These are phyloP conservation scores for Poa pratensis DNA, from an alignment of 176 grass and related monocot genomes.

Conservation along the genomic window DNA sequence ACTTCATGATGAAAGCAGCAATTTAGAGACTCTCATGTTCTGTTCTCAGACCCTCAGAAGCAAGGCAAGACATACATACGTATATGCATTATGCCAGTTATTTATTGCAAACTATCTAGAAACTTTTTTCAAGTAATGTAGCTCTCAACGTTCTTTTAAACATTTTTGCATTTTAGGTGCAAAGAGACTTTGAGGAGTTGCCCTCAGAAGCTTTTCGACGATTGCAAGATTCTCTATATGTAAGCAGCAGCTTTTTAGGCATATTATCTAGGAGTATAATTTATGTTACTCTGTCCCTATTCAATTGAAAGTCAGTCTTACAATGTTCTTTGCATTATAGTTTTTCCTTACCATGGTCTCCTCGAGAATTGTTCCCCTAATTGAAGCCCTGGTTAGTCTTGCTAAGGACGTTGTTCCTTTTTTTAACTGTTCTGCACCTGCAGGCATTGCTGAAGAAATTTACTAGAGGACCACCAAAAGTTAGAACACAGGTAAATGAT, in stretches of 20 bases:
- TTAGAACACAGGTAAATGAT: constrained; percentile 88
- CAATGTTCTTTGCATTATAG: constrained; percentile 18
- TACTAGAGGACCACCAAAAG: constrained; percentile 88
- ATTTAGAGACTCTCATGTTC: constrained; percentile 95
- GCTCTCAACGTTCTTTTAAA: constrained; percentile 6
- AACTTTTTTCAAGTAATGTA: background rate
- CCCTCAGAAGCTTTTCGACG: constrained; percentile 84
- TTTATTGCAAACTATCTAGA: constrained; percentile 3
- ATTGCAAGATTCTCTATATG: constrained; percentile 90
- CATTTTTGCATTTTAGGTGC: constrained; percentile 68
- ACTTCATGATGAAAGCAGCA: constrained; percentile 94
- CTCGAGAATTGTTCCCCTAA: constrained; percentile 20
- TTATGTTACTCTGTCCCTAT: background rate
- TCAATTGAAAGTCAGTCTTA: constrained; percentile 6
- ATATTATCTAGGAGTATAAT: constrained; percentile 34
- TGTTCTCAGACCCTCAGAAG: constrained; percentile 98
- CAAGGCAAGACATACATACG: constrained; percentile 67
- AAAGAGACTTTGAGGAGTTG: constrained; percentile 98
- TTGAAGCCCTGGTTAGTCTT: constrained; percentile 3
- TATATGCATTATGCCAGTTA: background rate
- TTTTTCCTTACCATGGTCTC: constrained; percentile 1
- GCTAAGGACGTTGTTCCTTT: background rate
- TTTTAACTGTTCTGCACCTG: constrained; percentile 34
- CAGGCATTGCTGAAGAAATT: constrained; percentile 87
- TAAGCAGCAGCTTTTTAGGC: constrained; percentile 50